Evolutionary conservation across 495 filamentous ascomycete species (phyloP), one percentile per base, ranked within the genome.

Genomic region (Hyaloscypha hepaticicola): DNA sequence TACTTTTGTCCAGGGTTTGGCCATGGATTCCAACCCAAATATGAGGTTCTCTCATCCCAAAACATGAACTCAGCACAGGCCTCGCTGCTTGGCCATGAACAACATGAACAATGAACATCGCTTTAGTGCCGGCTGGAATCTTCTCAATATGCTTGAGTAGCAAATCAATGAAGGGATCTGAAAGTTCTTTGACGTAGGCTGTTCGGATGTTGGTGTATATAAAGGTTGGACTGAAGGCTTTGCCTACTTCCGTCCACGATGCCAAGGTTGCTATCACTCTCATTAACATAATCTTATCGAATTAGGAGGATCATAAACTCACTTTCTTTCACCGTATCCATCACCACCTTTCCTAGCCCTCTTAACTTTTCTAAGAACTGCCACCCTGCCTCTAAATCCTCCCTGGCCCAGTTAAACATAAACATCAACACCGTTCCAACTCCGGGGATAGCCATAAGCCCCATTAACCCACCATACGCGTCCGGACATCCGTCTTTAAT

Each of bases 21-120:
- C 63, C 72, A 33, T 75, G 29, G 27, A 77, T 68, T 66, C 76
- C 77, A 0, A 77, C 22, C 73, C 77, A 69, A 56, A 70, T 73
- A 66, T 79, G 76, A 25, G 72, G 69, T 28, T 75, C 66, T 7
- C 76, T 67, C 9, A 68, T 34, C 9, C 45, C 65, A 60, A 77
- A 77, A 1, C 77, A 68, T 0, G 75, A 74, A 31, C 68, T 51
- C 61, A 9, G 55, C 41, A n/a, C 16, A 33, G 1, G 68, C 64
- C 16, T 70, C 68, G 8, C 61, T 28, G 25, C 55, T 21, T 57
- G 63, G 0, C 67, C 69, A 7, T 76, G 69, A 19, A 77, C 66
- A 55, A 73, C 51, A 58, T 80, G 76, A 8, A 78, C 66, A 5
- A 66, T 67, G 3, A 76, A 58, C 61, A 77, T 69, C 6, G 67